phyloP scores from a whole-genome alignment of 2,329 filamentous ascomycete genomes.

The Lachnum nothofagi region DNA sequence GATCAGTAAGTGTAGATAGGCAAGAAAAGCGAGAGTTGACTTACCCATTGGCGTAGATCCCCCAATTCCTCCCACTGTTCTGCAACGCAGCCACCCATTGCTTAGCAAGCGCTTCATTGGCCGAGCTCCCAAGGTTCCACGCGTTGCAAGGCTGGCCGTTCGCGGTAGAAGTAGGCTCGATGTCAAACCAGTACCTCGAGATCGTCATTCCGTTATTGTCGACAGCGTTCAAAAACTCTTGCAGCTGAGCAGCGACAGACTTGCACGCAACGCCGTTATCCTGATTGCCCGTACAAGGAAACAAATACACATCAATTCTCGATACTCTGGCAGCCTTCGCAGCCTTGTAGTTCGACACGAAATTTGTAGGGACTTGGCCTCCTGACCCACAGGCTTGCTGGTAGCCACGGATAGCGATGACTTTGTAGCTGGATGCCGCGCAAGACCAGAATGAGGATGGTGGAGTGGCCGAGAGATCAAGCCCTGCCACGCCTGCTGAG shows the following conservation, averaged over 20 bases:
- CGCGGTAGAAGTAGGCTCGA: constrained; percentile 17
- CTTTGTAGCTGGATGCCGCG: constrained; percentile 13
- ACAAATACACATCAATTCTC: constrained; percentile 25
- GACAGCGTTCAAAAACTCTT: constrained; percentile 20
- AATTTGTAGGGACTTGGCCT: constrained; percentile 19
- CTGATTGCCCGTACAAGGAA: constrained; percentile 26
- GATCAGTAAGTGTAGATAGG: neutral
- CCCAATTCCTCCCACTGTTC: constrained; percentile 20
- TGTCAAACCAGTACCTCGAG: constrained; percentile 24
- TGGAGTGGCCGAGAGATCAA: constrained; percentile 17
- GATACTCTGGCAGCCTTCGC: constrained; percentile 21
- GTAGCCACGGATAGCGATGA: constrained; percentile 18
- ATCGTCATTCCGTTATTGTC: constrained; percentile 17
- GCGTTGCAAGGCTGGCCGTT: constrained; percentile 18
- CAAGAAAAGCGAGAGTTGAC: neutral
- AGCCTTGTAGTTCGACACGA: constrained; percentile 19
- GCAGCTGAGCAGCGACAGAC: constrained; percentile 17
- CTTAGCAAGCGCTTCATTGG: constrained; percentile 22
- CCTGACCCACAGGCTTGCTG: constrained; percentile 19
- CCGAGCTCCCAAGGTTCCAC: constrained; percentile 20
- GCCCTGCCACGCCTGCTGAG: constrained; percentile 3
- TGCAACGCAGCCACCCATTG: constrained; percentile 22
- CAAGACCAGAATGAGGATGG: constrained; percentile 15
- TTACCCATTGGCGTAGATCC: constrained; percentile 28
- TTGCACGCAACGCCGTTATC: constrained; percentile 25